A percentile compares a stretch with the other conserved stretches of the same genome.
Evolutionary conservation across 2,329 filamentous ascomycete species (phyloP).

Genomic region (Aspergillus sergii): DNA sequence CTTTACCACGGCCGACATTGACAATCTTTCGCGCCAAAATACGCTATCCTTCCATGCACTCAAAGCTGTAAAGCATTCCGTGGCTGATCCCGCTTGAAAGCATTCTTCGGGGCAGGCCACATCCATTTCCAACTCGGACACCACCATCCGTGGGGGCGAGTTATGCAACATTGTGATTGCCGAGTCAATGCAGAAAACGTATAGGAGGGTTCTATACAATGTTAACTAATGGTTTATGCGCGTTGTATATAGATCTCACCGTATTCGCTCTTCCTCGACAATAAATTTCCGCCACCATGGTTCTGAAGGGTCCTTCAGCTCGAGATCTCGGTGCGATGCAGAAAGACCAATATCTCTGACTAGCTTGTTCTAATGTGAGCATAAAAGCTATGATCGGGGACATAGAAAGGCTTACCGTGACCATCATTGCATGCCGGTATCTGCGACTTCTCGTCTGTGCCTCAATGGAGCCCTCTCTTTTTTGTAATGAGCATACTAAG

Average conservation of each 20-base stretch:
- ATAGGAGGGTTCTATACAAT: slow-evolving; percentile 24
- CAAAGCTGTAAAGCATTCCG: slow-evolving; percentile 22
- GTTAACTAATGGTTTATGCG: not conserved
- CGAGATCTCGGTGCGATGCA: slow-evolving; percentile 19
- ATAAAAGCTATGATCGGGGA: not conserved
- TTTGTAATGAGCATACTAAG: slow-evolving; percentile 26
- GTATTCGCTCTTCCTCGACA: slow-evolving; percentile 29
- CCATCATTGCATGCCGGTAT: slow-evolving; percentile 26
- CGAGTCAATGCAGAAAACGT: slow-evolving; percentile 32
- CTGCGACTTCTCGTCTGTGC: slow-evolving; percentile 24
- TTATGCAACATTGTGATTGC: slow-evolving; percentile 34
- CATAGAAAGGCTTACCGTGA: slow-evolving; percentile 19
- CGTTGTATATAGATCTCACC: slow-evolving; percentile 13
- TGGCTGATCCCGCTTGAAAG: slow-evolving; percentile 29
- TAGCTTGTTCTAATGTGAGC: slow-evolving; percentile 13
- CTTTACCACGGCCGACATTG: slow-evolving; percentile 21
- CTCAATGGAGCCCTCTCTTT: slow-evolving; percentile 26
- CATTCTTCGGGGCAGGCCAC: slow-evolving; percentile 29
- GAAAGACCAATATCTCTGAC: slow-evolving; percentile 21
- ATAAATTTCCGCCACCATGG: slow-evolving; percentile 26
- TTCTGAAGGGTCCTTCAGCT: slow-evolving; percentile 9
- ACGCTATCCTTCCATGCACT: slow-evolving; percentile 22
- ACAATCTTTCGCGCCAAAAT: slow-evolving; percentile 21
- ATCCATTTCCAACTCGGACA: slow-evolving; percentile 30
- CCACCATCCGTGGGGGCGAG: slow-evolving; percentile 29